phyloP scores from a whole-genome alignment of 148 eudicot species.

The Rhododendron henanense region DNA sequence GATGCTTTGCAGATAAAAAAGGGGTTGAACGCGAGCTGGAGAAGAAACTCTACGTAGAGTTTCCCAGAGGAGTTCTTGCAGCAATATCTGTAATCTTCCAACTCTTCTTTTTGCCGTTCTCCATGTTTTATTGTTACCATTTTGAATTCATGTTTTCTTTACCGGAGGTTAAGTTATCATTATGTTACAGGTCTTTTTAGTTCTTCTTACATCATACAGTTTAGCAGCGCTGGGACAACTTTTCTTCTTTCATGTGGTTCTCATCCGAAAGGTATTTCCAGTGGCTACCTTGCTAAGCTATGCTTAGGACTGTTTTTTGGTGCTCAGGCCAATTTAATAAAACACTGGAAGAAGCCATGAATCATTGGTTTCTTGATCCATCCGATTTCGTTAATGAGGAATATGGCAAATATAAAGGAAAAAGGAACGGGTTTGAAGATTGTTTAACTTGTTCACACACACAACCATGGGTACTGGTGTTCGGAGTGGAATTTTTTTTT shows the following conservation, averaged over 20 bases:
- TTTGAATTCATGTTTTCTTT: background rate
- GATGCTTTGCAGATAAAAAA: slow-evolving; percentile 73
- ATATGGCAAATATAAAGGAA: background rate
- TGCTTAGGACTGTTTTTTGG: background rate
- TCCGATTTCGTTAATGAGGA: background rate
- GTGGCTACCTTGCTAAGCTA: background rate
- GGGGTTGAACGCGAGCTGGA: slow-evolving; percentile 55
- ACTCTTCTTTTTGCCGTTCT: background rate
- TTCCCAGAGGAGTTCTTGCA: slow-evolving; percentile 74
- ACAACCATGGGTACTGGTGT: background rate
- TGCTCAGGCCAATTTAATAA: background rate
- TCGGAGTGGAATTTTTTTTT: background rate
- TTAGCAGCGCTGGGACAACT: slow-evolving; percentile 92
- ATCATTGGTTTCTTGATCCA: background rate
- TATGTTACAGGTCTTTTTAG: slow-evolving; percentile 54
- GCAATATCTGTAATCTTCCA: slow-evolving; percentile 56
- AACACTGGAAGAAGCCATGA: background rate
- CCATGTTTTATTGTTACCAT: background rate
- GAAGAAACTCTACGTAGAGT: slow-evolving; percentile 33
- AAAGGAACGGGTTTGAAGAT: background rate
- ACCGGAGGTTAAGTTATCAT: background rate
- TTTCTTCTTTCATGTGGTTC: slow-evolving; percentile 88
- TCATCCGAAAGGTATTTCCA: slow-evolving; percentile 74
- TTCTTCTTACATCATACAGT: slow-evolving; percentile 62
- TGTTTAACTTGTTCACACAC: background rate